Percentiles rank a stretch among this genome's conserved stretches.
Conservation (phyloP, 257 asterid species). For the Solanum medicagineum region DNA sequence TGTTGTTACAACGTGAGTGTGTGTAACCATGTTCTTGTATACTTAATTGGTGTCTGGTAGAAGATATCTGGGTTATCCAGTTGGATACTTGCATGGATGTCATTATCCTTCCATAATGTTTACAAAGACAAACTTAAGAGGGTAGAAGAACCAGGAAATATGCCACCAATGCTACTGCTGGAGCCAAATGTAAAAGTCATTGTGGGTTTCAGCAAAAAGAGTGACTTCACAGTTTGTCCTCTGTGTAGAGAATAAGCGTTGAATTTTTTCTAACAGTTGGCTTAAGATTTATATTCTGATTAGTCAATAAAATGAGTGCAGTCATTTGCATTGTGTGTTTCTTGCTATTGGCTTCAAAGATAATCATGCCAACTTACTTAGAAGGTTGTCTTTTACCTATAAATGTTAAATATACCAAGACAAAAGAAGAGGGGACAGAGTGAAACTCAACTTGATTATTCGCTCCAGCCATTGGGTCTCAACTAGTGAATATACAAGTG, state of each 20-base stretch:
- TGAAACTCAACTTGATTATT: neutral
- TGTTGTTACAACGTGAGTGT: slow-evolving; percentile 90
- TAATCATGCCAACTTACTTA: neutral
- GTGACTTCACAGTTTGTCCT: neutral
- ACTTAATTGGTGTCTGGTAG: neutral
- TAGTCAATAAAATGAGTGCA: neutral
- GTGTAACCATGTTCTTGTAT: slow-evolving; percentile 7
- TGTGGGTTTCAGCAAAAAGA: neutral
- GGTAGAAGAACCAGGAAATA: neutral
- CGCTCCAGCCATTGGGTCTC: neutral
- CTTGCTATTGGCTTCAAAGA: neutral
- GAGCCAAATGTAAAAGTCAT: neutral
- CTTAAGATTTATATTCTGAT: neutral
- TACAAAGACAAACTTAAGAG: neutral
- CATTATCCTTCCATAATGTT: neutral
- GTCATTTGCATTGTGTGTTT: neutral
- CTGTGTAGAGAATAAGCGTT: neutral
- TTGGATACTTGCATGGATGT: neutral
- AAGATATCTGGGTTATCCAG: neutral
- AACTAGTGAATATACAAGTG: neutral
- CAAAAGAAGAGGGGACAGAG: neutral
- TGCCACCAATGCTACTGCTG: neutral
- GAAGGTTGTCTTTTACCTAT: neutral
- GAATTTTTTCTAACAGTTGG: neutral
- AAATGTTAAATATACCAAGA: neutral